Base-by-base conservation (phyloP, 129 eudicot genomes). In the Tagetes erecta region DNA sequence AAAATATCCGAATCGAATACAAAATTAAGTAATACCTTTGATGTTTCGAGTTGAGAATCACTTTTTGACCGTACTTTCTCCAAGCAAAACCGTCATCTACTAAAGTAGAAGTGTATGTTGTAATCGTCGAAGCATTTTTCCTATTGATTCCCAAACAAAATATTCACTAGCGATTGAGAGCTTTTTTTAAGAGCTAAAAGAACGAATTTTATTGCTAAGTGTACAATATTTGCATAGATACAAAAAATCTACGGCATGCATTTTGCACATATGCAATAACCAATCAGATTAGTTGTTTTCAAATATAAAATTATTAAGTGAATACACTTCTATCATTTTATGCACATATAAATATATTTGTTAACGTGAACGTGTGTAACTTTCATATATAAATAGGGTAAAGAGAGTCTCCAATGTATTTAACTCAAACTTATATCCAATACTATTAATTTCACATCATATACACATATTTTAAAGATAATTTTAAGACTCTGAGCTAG, bases 21-120 rank as follows among this genome's bases (percentile, higher is more conserved):
- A 12, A 1, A 75, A 38, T 38, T 11, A 75, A 38, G 38, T 11
- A 37, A 8, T 66, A 89, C 96, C 89, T 89, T 51, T 86, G 86
- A 46, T 88, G 65, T n/a, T 68, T 86, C 5, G 87, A 34, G 44
- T 88, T 79, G 46, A 72, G 95, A 67, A 91, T 91, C 2, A 3
- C 13, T 44, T 91, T 91, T 58, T 91, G 97, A 2, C 97, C 97
- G 64, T 91, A 88, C 30, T 91, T 91, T 72, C 97, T 88, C 97
- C 97, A 88, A 36, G 88, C 96, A 83, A 83, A 44, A 6, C 90
- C 95, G 73, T 91, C 97, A 8, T 85, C 92, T 20, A 76, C 41
- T 73, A 68, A 56, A 63, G 60, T 56, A 33, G 83, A 45, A 55
- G 76, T 71, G 1, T 65, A 55, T 41, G 39, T 63, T 44, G 78